A percentile compares a stretch with the other conserved stretches of the same genome.
Evolutionary conservation across 108 stramenopile genomes (phyloP).

Genomic region (Skeletonema grethae): DNA sequence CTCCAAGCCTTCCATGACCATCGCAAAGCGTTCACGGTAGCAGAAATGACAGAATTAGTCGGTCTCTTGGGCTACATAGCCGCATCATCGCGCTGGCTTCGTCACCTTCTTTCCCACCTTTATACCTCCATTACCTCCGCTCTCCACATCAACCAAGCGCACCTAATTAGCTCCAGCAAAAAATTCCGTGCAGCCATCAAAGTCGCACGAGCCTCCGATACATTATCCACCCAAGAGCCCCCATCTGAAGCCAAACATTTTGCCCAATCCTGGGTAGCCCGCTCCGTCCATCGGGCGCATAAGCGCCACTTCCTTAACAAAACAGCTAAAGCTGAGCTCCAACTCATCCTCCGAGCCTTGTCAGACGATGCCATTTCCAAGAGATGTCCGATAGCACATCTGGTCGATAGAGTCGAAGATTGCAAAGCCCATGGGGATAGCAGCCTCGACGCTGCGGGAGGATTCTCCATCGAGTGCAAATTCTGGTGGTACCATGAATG

Average conservation of each 20-base stretch:
- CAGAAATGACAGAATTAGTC: background rate
- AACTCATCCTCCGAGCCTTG: background rate
- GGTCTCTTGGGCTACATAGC: background rate
- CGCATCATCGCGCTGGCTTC: background rate
- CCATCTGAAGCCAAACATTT: background rate
- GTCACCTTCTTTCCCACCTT: background rate
- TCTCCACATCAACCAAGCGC: background rate
- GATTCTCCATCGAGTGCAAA: conserved; percentile 6
- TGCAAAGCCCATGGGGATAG: conserved; percentile 9
- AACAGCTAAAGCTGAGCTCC: background rate
- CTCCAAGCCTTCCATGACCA: background rate
- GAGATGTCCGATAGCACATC: conserved; percentile 8
- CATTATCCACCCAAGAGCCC: background rate
- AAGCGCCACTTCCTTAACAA: background rate
- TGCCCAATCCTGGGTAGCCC: background rate
- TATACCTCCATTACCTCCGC: background rate
- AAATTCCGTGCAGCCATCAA: background rate
- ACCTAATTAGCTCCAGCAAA: background rate
- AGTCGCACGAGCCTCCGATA: background rate
- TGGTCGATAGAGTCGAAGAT: background rate
- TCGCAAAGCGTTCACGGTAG: background rate
- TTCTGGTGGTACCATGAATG: conserved; percentile 32
- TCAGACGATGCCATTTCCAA: background rate
- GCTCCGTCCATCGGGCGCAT: background rate
- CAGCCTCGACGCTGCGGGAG: conserved; percentile 25